Percentiles rank a stretch among this genome's conserved stretches.
Evolutionary conservation across 139 green algal genomes (phyloP).

Genomic region (Chlorella sp.): DNA sequence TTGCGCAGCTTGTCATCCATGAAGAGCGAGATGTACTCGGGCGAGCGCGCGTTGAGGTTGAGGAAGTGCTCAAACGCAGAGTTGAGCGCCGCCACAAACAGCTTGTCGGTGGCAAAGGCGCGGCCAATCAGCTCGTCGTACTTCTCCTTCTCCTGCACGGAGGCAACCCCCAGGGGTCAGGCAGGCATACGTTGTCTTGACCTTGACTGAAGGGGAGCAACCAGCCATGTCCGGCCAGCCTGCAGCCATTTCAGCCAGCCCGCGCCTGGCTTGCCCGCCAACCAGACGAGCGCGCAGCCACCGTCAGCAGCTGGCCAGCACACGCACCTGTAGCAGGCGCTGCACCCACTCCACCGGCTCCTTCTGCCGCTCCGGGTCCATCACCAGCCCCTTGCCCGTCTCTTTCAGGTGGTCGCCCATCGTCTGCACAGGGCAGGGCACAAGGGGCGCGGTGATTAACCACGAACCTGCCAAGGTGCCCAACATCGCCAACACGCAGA

Average conservation of each 20-base stretch:
- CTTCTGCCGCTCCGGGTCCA: conserved; percentile 77
- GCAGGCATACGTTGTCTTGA: too few relatives aligned
- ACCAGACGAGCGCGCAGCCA: too few relatives aligned
- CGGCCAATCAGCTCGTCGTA: conserved; percentile 86
- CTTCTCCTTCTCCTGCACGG: conserved; percentile 82
- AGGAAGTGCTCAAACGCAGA: conserved; percentile 94
- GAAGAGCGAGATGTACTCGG: conserved; percentile 97
- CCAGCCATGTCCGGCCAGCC: too few relatives aligned
- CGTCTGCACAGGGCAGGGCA: too few relatives aligned
- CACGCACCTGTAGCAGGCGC: conserved; percentile 77
- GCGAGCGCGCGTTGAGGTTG: conserved; percentile 90
- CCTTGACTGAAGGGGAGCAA: too few relatives aligned
- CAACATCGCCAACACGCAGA: too few relatives aligned
- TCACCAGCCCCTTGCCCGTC: conserved; percentile 75
- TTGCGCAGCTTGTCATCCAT: conserved; percentile 95
- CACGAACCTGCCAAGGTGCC: too few relatives aligned
- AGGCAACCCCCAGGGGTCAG: too few relatives aligned
- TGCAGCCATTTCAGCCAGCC: too few relatives aligned
- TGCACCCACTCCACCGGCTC: conserved; percentile 93
- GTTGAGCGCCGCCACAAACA: conserved; percentile 92
- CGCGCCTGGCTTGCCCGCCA: too few relatives aligned
- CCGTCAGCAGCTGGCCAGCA: too few relatives aligned
- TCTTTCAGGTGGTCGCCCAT: conserved; percentile 72
- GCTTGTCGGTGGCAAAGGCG: conserved; percentile 89
- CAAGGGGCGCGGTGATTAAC: too few relatives aligned